Conservation (phyloP, 1,139 yeast species). For the Lodderomyces metapsilosis region DNA sequence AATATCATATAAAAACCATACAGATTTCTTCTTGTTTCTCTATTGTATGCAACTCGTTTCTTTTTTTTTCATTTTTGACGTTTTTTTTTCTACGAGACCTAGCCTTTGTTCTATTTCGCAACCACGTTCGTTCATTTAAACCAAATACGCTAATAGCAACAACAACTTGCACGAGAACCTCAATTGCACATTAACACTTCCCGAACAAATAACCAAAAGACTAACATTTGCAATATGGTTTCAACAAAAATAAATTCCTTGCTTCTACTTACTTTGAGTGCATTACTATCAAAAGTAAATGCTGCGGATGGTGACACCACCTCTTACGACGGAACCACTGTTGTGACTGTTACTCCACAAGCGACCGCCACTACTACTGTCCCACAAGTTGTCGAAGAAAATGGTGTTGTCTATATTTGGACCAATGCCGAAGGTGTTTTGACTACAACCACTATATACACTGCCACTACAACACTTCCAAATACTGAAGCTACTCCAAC, state of each 20-base stretch:
- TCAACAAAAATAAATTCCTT: constrained; percentile 19
- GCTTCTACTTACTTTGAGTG: constrained; percentile 17
- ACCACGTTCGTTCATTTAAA: too few relatives aligned
- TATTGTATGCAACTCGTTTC: too few relatives aligned
- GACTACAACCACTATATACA: constrained; percentile 31
- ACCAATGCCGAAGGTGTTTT: constrained; percentile 30
- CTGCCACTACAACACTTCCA: constrained; percentile 16
- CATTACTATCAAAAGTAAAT: constrained; percentile 6
- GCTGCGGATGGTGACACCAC: constrained; percentile 15
- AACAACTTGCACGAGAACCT: background rate
- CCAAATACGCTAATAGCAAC: background rate
- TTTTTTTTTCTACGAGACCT: too few relatives aligned
- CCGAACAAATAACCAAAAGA: background rate
- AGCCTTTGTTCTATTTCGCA: too few relatives aligned
- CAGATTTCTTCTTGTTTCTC: too few relatives aligned
- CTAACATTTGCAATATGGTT: constrained; percentile 4
- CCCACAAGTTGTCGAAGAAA: constrained; percentile 27
- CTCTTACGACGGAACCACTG: constrained; percentile 20
- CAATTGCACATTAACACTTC: too few relatives aligned
- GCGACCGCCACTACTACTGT: constrained; percentile 32
- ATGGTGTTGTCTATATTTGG: constrained; percentile 35
- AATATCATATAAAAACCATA: too few relatives aligned
- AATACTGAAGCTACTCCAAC: constrained; percentile 9
- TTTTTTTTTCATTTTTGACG: too few relatives aligned
- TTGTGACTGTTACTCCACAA: constrained; percentile 31